Conservation (phyloP, 257 asterid genomes). For the Solanum piurae region DNA sequence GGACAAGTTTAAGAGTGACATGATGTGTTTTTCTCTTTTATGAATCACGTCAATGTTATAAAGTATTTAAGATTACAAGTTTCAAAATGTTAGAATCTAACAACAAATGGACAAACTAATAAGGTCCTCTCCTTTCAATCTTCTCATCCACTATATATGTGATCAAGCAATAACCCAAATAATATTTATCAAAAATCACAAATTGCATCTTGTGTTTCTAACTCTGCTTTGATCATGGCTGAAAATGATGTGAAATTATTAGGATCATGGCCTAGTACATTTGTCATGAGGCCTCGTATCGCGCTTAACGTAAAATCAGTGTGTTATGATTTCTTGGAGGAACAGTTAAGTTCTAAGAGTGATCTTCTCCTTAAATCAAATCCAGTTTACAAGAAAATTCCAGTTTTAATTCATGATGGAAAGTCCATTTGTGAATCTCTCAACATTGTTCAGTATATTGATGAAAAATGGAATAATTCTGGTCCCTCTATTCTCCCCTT, state of each 20-base stretch:
- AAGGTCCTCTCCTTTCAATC: not conserved
- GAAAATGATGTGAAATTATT: constrained; percentile 9
- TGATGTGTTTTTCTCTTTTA: too few species aligned
- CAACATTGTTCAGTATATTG: constrained; percentile 16
- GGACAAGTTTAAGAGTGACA: too few species aligned
- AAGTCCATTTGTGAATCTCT: constrained; percentile 16
- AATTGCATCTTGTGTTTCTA: not conserved
- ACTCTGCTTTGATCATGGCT: constrained; percentile 5
- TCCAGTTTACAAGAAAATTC: constrained; percentile 14
- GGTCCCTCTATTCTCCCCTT: constrained; percentile 13
- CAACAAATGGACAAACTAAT: not conserved
- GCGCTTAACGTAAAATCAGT: constrained; percentile 13
- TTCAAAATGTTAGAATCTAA: not conserved
- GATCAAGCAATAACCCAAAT: too few species aligned
- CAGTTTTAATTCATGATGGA: not conserved
- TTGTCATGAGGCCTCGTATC: constrained; percentile 7
- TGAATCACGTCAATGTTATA: not conserved
- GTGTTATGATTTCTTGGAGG: constrained; percentile 6
- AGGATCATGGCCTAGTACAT: constrained; percentile 18
- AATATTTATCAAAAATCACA: too few species aligned
- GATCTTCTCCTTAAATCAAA: not conserved
- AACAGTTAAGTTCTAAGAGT: not conserved
- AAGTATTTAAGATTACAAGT: not conserved
- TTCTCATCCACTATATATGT: not conserved
- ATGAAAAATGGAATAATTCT: constrained; percentile 11